Evolutionary conservation across 768 basidiomycete species (phyloP).

Genomic region (Rhizopogon vinicolor): DNA sequence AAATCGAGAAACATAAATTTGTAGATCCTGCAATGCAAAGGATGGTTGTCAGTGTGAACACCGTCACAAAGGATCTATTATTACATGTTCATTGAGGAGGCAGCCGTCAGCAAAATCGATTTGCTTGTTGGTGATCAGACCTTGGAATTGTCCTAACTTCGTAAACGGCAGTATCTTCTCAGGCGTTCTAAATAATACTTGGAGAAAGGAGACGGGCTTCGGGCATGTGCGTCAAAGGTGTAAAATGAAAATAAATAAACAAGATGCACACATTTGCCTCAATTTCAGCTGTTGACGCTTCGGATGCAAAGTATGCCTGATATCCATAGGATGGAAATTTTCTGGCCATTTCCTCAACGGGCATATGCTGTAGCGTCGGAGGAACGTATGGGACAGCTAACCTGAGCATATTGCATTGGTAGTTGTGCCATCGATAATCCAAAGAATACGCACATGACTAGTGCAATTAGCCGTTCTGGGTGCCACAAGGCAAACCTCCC

Average conservation of each 20-base stretch:
- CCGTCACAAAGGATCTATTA: not conserved
- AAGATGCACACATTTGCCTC: constrained; percentile 45
- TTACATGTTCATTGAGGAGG: constrained; percentile 17
- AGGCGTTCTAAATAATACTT: constrained; percentile 4
- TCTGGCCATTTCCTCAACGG: constrained; percentile 48
- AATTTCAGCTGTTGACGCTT: constrained; percentile 47
- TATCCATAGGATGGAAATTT: constrained; percentile 59
- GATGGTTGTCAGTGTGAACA: not conserved
- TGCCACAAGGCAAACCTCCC: constrained; percentile 71
- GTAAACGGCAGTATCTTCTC: not conserved
- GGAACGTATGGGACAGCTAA: constrained; percentile 66
- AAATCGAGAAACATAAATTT: constrained; percentile 45
- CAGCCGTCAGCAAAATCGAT: constrained; percentile 6
- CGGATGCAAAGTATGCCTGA: constrained; percentile 60
- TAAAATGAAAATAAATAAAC: not conserved
- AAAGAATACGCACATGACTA: constrained; percentile 49
- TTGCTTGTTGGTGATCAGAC: not conserved
- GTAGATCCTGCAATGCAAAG: constrained; percentile 42
- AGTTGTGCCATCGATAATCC: not conserved
- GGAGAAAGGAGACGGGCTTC: constrained; percentile 15
- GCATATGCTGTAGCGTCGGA: constrained; percentile 42
- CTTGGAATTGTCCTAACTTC: constrained; percentile 7
- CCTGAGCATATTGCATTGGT: constrained; percentile 30
- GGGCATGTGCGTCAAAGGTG: constrained; percentile 8
- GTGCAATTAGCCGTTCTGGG: constrained; percentile 54